Base-by-base conservation (phyloP, 2,329 filamentous ascomycete species). In the Trichoderma sp. region DNA sequence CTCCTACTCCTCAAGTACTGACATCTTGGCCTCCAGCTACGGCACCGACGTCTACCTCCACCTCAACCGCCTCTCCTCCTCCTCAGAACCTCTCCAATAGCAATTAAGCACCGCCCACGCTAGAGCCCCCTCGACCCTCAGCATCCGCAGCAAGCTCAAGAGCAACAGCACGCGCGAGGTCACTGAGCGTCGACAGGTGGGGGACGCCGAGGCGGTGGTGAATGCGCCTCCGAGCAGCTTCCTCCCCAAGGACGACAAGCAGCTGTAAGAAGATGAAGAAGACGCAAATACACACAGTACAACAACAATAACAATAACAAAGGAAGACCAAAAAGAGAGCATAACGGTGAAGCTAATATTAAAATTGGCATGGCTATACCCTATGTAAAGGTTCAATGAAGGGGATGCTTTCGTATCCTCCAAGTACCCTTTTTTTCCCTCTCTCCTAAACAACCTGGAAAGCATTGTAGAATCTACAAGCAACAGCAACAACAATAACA, bases 11-110 rank as follows among this genome's bases (percentile, higher is more conserved):
- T 27, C 13, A 2, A 39, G 9, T 53, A 54, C 50, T 64, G 27
- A 64, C 61, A 3, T 13, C 4, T 3, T 2, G 4, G 34, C 12
- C 17, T 56, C 7, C 27, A 64, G 94, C 68, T 99, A 99, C 80
- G 95, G 95, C 72, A 99, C 95, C 60, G 95, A 99, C 77, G 95
- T 98, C 63, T 99, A 99, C 81, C 91, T 99, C 57, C 95, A 99
- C 79, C 88, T 99, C 60, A 99, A 99, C 83, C 89, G 95, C 67
- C 86, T 99, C 29, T 97, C 93, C 52, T 97, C 93, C 72, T 97
- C 93, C 42, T 97, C 94, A 29, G 95, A 99, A 80, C 95, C 95
- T 72, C 85, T 99, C 61, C 94, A 97, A 92, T 98, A 95, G 87
- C 85, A 89, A 88, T 87, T 88, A 94, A 81, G 86, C 74, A 75